Conservation (phyloP, 2,329 filamentous ascomycete species). For the Paecilomyces sp. region DNA sequence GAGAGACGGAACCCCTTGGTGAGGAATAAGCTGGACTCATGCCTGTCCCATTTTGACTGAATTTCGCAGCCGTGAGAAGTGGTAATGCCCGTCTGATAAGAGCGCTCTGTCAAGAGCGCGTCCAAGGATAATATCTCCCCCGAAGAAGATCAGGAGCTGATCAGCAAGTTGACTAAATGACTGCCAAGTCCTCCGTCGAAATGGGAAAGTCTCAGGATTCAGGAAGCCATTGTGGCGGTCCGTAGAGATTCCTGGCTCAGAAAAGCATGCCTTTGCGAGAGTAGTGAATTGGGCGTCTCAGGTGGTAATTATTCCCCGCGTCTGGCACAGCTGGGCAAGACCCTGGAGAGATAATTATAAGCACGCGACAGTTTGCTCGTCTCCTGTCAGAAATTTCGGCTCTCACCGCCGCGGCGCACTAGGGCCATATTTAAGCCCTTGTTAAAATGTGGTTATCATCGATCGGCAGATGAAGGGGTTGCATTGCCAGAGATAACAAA, state of each 20-base stretch:
- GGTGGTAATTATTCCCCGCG: background rate
- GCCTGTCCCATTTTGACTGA: background rate
- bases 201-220: background rate
- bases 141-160: background rate
- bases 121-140: background rate
- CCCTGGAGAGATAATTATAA: background rate
- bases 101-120: background rate
- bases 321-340: background rate
- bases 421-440: background rate
- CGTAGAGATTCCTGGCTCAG: background rate
- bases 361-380: background rate
- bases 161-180: background rate
- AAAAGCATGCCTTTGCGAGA: background rate
- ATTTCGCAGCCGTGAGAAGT: background rate
- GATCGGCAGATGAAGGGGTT: background rate
- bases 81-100: background rate
- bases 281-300: background rate
- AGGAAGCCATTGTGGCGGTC: background rate
- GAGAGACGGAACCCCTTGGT: background rate
- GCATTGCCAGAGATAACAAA: background rate
- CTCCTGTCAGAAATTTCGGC: background rate
- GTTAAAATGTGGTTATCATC: background rate
- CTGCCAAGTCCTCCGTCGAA: background rate
- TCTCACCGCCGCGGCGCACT: background rate
- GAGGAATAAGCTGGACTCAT: background rate